These are phyloP conservation scores for Sporothrix inflata DNA, from an alignment of 2,329 filamentous ascomycete genomes.

Conservation along the genomic window DNA sequence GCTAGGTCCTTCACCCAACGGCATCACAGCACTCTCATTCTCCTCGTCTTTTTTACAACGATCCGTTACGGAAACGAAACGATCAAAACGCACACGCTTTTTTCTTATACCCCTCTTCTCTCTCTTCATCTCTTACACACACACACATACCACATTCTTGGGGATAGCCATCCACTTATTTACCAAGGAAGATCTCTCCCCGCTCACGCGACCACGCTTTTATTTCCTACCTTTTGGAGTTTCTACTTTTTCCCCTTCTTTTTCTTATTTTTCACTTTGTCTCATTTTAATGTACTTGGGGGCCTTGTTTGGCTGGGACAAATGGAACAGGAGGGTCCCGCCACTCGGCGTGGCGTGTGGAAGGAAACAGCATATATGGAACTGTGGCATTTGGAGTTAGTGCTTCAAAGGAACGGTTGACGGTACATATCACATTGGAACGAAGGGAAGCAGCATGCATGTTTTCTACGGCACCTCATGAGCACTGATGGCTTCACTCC, in stretches of 20 bases:
- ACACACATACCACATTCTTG: too few relatives aligned
- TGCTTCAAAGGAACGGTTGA: conserved; percentile 23
- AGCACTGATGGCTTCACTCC: neutral
- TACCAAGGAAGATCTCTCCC: conserved; percentile 27
- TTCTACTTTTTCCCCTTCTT: neutral
- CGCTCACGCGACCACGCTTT: conserved; percentile 29
- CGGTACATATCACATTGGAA: conserved; percentile 21
- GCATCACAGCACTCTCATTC: neutral
- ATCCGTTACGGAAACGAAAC: conserved; percentile 23
- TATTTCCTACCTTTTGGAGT: neutral
- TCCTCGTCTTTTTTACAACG: neutral
- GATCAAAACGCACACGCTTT: conserved; percentile 23
- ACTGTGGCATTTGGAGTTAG: conserved; percentile 20
- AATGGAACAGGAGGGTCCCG: too few relatives aligned
- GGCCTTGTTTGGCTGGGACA: neutral
- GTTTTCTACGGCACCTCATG: neutral
- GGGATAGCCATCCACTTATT: conserved; percentile 20
- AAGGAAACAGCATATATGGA: conserved; percentile 18
- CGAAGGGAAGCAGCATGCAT: neutral
- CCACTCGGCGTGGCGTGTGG: neutral
- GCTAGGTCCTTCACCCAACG: neutral
- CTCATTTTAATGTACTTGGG: neutral
- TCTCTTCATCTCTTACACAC: neutral
- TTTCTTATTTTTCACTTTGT: neutral
- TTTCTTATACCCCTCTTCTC: neutral